Evolutionary conservation across 2,329 filamentous ascomycete genomes (phyloP).

Genomic region (Ophiocordyceps sinensis): DNA sequence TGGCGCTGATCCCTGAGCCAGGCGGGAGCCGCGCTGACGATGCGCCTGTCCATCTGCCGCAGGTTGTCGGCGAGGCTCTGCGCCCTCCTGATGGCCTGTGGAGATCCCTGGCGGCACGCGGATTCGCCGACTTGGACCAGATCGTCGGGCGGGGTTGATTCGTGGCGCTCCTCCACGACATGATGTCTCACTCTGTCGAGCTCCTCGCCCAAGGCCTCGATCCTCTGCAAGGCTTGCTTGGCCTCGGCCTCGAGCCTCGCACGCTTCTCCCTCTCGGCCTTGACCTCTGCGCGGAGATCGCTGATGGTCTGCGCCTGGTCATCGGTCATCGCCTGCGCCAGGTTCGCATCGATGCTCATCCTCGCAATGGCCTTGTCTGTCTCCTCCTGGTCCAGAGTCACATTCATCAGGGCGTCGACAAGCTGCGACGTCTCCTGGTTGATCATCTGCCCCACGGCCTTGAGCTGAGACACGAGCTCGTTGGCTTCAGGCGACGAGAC

Average conservation of each 20-base stretch:
- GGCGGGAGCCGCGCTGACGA: background rate
- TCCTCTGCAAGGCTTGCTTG: conserved; percentile 12
- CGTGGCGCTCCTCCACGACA: conserved; percentile 6
- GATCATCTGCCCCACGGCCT: conserved; percentile 22
- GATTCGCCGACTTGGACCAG: conserved; percentile 15
- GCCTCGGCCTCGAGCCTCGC: conserved; percentile 13
- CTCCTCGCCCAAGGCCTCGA: conserved; percentile 13
- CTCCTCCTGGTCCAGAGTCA: conserved; percentile 22
- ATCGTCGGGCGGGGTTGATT: conserved; percentile 9
- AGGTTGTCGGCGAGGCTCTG: background rate
- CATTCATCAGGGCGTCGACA: conserved; percentile 21
- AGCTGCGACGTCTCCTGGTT: conserved; percentile 24
- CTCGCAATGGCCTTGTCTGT: conserved; percentile 22
- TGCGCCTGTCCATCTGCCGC: background rate
- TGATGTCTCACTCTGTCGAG: conserved; percentile 14
- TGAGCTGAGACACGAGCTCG: conserved; percentile 19
- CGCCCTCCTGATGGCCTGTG: background rate
- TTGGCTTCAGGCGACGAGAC: conserved; percentile 18
- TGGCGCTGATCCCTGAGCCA: background rate
- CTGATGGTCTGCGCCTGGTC: conserved; percentile 17
- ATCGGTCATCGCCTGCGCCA: conserved; percentile 18
- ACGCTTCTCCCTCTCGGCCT: conserved; percentile 16
- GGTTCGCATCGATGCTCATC: conserved; percentile 23
- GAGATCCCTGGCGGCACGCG: conserved; percentile 2
- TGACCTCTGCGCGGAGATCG: conserved; percentile 16